Percentiles rank a stretch among this genome's conserved stretches.
These are phyloP conservation scores for Mycena sanguinolenta DNA, from an alignment of 768 basidiomycete genomes.

Conservation along the genomic window DNA sequence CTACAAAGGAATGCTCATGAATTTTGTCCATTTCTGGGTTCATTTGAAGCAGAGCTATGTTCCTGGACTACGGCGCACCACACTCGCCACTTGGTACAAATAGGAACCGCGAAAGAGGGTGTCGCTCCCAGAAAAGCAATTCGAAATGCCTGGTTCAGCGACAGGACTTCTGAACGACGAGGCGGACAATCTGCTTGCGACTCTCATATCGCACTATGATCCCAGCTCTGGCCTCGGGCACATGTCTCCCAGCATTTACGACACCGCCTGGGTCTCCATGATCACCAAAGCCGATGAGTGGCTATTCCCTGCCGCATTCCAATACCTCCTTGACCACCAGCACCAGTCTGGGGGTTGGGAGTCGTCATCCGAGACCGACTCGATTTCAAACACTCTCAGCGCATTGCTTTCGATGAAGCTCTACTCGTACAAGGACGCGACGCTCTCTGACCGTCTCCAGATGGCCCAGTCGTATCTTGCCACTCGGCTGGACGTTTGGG, in stretches of 20 bases:
- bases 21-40: background rate
- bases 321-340: background rate
- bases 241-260: slow-evolving; percentile 2
- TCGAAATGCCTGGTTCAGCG: background rate
- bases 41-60: too few species aligned
- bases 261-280: slow-evolving; percentile 4
- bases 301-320: background rate
- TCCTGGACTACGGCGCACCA: too few species aligned
- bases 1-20: too few species aligned
- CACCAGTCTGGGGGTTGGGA: background rate
- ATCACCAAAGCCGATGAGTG: background rate
- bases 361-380: background rate
- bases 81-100: background rate
- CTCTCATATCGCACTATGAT: background rate
- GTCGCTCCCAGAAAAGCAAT: background rate
- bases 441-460: background rate
- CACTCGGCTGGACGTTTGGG: background rate
- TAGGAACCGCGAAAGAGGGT: background rate
- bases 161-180: background rate
- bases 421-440: background rate
- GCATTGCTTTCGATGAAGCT: background rate
- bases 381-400: slow-evolving; percentile 4
- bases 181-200: background rate
- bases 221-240: background rate
- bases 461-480: background rate